Percentiles rank a stretch among this genome's conserved stretches.
Conservation (phyloP, 2,329 filamentous ascomycete genomes). For the Colletotrichum camelliae region DNA sequence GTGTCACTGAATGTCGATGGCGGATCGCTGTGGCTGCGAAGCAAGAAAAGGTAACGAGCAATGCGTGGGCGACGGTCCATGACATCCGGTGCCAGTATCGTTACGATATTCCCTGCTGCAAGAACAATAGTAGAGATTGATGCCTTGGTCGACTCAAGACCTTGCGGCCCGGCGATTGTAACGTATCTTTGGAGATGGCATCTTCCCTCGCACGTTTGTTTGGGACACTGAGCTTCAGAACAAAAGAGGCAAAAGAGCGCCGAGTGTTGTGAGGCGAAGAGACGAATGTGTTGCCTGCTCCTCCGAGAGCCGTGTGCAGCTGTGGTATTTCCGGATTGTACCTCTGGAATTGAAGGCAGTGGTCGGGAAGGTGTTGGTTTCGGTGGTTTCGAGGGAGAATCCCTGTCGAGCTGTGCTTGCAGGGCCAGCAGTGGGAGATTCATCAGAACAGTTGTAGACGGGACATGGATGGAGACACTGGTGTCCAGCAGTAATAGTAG, state of each 20-base stretch:
- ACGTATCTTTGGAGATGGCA: neutral
- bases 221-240: neutral
- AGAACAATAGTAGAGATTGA: neutral
- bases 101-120: neutral
- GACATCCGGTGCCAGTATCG: neutral
- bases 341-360: neutral
- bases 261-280: neutral
- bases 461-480: conserved; percentile 6
- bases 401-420: neutral
- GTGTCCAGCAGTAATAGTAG: neutral
- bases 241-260: neutral
- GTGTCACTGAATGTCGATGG: conserved; percentile 1
- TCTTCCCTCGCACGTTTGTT: neutral
- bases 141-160: neutral
- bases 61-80: neutral
- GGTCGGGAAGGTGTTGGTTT: neutral
- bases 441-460: neutral
- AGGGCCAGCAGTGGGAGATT: neutral
- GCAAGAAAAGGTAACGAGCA: neutral
- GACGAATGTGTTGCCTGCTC: neutral
- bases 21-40: neutral
- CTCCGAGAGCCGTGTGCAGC: neutral
- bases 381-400: conserved; percentile 7
- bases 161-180: neutral
- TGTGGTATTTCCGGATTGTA: neutral